Evolutionary conservation across 2,329 filamentous ascomycete species (phyloP).

Genomic region (Stachybotrys chartarum): DNA sequence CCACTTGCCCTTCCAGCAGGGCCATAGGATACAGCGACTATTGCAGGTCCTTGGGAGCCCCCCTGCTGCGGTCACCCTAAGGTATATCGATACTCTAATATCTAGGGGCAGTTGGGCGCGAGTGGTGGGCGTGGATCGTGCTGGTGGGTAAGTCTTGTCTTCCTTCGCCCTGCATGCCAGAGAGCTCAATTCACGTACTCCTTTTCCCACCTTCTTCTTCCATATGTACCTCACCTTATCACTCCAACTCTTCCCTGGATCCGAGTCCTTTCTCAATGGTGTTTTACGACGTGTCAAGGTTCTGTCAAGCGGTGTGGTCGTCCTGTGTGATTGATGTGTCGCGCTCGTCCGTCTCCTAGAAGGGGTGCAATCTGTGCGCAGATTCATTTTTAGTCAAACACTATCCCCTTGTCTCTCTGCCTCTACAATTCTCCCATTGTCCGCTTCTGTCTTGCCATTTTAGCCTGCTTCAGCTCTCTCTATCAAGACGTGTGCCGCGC

Average conservation of each 20-base stretch:
- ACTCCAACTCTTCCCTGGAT: not conserved
- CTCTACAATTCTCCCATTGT: not conserved
- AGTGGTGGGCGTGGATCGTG: not conserved
- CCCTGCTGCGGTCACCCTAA: too few relatives aligned
- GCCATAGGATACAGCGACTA: too few relatives aligned
- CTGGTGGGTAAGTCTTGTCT: not conserved
- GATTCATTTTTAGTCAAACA: not conserved
- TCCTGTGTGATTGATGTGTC: not conserved
- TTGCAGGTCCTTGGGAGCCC: too few relatives aligned
- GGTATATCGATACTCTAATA: too few relatives aligned
- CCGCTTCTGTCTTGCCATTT: not conserved
- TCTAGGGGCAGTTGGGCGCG: not conserved
- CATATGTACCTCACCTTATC: not conserved
- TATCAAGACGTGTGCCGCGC: not conserved
- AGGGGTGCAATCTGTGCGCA: not conserved
- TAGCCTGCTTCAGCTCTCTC: not conserved
- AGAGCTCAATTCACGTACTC: too few relatives aligned
- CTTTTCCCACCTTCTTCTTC: not conserved
- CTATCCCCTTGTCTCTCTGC: not conserved
- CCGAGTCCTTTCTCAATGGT: not conserved
- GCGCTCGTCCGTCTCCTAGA: not conserved
- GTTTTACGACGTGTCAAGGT: not conserved
- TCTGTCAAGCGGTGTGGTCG: not conserved
- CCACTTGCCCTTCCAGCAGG: too few relatives aligned
- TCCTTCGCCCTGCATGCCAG: not conserved